Conservation (phyloP, 495 filamentous ascomycete species). For the Cercophora sp. region DNA sequence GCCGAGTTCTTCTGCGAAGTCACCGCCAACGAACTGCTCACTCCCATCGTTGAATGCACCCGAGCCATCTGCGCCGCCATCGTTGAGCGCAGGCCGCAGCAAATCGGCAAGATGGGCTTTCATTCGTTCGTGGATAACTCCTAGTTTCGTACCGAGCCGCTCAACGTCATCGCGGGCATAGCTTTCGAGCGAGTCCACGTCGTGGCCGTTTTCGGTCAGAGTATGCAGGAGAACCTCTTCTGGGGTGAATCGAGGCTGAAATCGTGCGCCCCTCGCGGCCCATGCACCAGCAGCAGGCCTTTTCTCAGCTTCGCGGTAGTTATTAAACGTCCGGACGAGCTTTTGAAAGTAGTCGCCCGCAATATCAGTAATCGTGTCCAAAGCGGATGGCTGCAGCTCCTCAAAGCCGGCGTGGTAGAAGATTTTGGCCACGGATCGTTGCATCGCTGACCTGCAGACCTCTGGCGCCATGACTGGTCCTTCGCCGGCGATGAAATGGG, state of each 20-base stretch:
- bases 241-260: conserved; percentile 64
- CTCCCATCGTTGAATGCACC: conserved; percentile 92
- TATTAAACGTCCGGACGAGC: conserved; percentile 69
- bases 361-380: conserved; percentile 87
- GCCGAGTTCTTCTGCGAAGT: conserved; percentile 95
- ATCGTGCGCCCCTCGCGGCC: conserved; percentile 41
- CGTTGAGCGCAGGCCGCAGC: conserved; percentile 76
- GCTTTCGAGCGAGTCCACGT: conserved; percentile 74
- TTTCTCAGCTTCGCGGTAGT: conserved; percentile 79
- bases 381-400: conserved; percentile 90
- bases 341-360: conserved; percentile 87
- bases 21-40: conserved; percentile 93
- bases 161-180: conserved; percentile 96
- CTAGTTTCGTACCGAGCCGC: conserved; percentile 76
- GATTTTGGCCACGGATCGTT: conserved; percentile 87
- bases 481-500: conserved; percentile 81
- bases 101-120: conserved; percentile 85
- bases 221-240: conserved; percentile 88
- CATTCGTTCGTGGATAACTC: conserved; percentile 86
- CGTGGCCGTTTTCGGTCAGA: conserved; percentile 73
- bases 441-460: conserved; percentile 75
- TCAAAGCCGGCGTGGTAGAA: conserved; percentile 98
- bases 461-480: conserved; percentile 80
- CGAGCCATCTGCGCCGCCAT: conserved; percentile 77
- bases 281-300: conserved; percentile 41